These are phyloP conservation scores for Colletotrichum ledebouriae DNA, from an alignment of 2,329 filamentous ascomycete species.

Conservation along the genomic window DNA sequence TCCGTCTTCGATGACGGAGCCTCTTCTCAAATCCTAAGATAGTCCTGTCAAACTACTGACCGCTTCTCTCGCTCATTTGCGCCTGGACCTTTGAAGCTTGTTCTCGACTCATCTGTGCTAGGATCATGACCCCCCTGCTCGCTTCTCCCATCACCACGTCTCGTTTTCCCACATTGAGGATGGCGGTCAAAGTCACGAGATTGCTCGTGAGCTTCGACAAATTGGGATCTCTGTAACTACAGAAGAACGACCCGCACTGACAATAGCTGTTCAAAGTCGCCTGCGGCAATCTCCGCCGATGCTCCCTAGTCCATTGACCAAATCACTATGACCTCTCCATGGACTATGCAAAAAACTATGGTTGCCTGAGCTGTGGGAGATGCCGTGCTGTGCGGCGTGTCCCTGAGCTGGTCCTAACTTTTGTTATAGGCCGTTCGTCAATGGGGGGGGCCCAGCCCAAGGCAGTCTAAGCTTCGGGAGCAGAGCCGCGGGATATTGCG, in stretches of 20 bases:
- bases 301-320: slow-evolving; percentile 20
- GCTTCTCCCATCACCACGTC: slow-evolving; percentile 10
- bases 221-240: slow-evolving; percentile 29
- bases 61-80: slow-evolving; percentile 29
- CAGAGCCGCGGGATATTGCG: slow-evolving; percentile 39
- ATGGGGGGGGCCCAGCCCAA: slow-evolving; percentile 25
- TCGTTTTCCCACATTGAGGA: neutral
- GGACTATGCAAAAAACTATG: slow-evolving; percentile 28
- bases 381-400: slow-evolving; percentile 30
- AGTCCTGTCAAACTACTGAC: slow-evolving; percentile 17
- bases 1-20: neutral
- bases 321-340: slow-evolving; percentile 17
- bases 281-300: slow-evolving; percentile 40
- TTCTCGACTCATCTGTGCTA: slow-evolving; percentile 27
- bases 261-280: slow-evolving; percentile 27
- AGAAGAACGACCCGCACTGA: slow-evolving; percentile 36
- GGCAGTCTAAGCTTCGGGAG: slow-evolving; percentile 37
- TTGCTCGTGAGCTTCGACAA: slow-evolving; percentile 30
- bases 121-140: slow-evolving; percentile 2
- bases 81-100: slow-evolving; percentile 16
- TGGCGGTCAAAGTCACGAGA: slow-evolving; percentile 31
- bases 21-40: neutral
- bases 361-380: slow-evolving; percentile 21
- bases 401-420: slow-evolving; percentile 29
- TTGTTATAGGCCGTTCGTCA: slow-evolving; percentile 27